Evolutionary conservation across 495 filamentous ascomycete genomes (phyloP).

Genomic region (Bryoglossum gracile): DNA sequence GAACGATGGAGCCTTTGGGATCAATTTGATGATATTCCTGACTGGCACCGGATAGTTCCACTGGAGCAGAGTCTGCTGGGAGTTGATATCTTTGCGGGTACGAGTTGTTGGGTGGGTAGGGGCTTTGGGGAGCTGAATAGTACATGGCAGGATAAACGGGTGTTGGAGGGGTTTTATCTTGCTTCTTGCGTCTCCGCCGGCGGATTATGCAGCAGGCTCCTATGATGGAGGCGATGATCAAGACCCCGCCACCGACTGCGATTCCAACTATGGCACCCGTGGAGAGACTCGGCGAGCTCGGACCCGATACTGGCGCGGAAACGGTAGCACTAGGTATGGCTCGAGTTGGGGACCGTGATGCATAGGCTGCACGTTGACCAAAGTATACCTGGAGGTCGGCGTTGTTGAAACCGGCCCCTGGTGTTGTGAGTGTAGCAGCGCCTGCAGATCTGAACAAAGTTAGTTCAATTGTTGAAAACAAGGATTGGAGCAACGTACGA

Average conservation of each 20-base stretch:
- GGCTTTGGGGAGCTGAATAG: neutral
- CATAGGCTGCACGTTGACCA: conserved; percentile 9
- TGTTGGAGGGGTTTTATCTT: neutral
- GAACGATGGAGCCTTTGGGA: conserved; percentile 5
- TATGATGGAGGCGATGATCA: conserved; percentile 8
- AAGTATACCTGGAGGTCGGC: conserved; percentile 20
- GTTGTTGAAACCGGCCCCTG: conserved; percentile 20
- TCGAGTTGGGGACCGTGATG: conserved; percentile 17
- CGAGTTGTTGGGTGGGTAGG: neutral
- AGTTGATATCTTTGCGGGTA: conserved; percentile 8
- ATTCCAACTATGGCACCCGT: conserved; percentile 18
- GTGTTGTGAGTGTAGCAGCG: conserved; percentile 32
- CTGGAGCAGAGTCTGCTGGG: neutral
- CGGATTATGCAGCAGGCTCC: conserved; percentile 8
- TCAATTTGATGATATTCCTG: conserved; percentile 1
- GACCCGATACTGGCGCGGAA: neutral
- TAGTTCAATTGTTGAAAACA: conserved; percentile 4
- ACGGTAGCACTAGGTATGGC: conserved; percentile 10
- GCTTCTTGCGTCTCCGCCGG: neutral
- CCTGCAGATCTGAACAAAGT: conserved; percentile 19
- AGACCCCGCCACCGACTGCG: conserved; percentile 10
- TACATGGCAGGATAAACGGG: neutral
- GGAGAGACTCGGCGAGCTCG: neutral
- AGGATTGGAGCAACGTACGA: conserved; percentile 27
- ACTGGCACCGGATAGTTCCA: conserved; percentile 1